Percentiles rank a stretch among this genome's conserved stretches.
Evolutionary conservation across 768 basidiomycete genomes (phyloP).

Genomic region (Phanerochaete sordida): DNA sequence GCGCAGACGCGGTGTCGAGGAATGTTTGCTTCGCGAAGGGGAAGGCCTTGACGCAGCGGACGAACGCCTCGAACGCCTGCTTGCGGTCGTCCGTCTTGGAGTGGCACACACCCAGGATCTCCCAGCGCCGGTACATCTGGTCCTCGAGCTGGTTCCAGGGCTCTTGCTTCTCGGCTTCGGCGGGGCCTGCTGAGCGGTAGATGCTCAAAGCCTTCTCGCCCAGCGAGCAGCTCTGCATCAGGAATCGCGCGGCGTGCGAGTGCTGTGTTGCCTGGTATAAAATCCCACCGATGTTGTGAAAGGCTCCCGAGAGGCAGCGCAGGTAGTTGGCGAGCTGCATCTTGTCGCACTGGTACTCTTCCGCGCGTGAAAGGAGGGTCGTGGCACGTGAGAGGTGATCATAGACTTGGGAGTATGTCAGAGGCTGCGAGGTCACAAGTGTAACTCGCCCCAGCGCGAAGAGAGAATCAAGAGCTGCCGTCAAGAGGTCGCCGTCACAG

Average conservation of each 20-base stretch:
- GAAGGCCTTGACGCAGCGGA: constrained; percentile 48
- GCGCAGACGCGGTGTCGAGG: constrained; percentile 27
- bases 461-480: constrained; percentile 49
- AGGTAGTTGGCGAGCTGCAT: constrained; percentile 44
- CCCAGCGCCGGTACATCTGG: constrained; percentile 71
- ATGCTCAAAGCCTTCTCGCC: constrained; percentile 39
- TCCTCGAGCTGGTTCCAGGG: constrained; percentile 59
- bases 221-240: constrained; percentile 55
- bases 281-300: constrained; percentile 65
- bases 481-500: constrained; percentile 32
- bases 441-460: constrained; percentile 50
- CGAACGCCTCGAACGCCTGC: constrained; percentile 64
- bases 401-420: constrained; percentile 45
- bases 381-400: constrained; percentile 44
- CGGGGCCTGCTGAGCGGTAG: constrained; percentile 21
- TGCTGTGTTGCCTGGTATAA: constrained; percentile 63
- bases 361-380: constrained; percentile 19
- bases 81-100: constrained; percentile 73
- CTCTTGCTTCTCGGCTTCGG: constrained; percentile 28
- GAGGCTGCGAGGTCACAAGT: constrained; percentile 37
- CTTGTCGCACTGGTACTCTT: not conserved
- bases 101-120: constrained; percentile 76
- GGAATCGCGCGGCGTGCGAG: constrained; percentile 65
- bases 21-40: constrained; percentile 45
- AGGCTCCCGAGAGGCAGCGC: constrained; percentile 69